phyloP scores from a whole-genome alignment of 257 asterid species.

The Echites panduratus region DNA sequence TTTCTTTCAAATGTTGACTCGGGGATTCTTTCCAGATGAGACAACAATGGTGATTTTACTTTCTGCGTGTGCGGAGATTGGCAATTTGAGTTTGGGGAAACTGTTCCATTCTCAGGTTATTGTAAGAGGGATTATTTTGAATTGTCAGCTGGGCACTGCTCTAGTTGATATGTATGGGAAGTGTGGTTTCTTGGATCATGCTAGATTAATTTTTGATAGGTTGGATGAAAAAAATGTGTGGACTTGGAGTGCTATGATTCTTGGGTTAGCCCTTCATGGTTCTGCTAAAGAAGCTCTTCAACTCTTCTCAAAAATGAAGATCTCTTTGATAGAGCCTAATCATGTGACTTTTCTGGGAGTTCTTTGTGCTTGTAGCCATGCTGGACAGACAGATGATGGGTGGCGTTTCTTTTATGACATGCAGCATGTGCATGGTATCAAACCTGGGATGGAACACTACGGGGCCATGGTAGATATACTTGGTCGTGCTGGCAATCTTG shows the following conservation, averaged over 20 bases:
- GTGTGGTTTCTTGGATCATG: constrained; percentile 48
- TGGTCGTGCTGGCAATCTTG: constrained; percentile 61
- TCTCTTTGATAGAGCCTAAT: constrained; percentile 39
- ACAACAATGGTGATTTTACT: constrained; percentile 70
- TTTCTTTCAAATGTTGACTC: constrained; percentile 40
- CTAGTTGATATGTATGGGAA: constrained; percentile 82
- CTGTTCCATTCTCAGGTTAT: constrained; percentile 67
- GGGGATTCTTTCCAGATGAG: constrained; percentile 45
- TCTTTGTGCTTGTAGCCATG: constrained; percentile 80
- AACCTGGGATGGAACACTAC: constrained; percentile 57
- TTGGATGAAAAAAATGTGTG: constrained; percentile 54
- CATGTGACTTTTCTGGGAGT: constrained; percentile 70
- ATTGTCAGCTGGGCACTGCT: constrained; percentile 60
- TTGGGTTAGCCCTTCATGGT: constrained; percentile 73
- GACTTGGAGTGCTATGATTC: constrained; percentile 88
- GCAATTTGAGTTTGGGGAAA: constrained; percentile 60
- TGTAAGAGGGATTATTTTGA: constrained; percentile 40
- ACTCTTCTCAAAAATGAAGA: constrained; percentile 42
- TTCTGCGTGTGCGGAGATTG: constrained; percentile 55
- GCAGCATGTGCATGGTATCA: constrained; percentile 45
- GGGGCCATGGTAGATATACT: constrained; percentile 75
- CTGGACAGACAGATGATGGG: constrained; percentile 59
- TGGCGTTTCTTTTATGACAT: constrained; percentile 39
- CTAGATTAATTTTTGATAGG: constrained; percentile 42
- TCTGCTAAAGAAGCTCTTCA: constrained; percentile 44